Conservation (phyloP, 495 filamentous ascomycete species). For the Rostrohypoxylon terebratum region DNA sequence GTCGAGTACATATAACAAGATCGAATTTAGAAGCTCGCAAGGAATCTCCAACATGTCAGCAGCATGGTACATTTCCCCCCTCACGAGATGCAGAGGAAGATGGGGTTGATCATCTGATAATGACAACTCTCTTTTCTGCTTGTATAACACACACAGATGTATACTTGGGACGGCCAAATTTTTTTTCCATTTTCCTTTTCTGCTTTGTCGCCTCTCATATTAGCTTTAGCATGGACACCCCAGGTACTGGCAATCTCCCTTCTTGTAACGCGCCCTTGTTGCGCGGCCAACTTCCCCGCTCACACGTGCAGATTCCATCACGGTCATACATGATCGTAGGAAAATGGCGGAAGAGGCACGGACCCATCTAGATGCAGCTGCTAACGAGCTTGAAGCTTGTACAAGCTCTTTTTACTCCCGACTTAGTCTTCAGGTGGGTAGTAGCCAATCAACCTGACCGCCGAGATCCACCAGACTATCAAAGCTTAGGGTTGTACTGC, state of each 20-base stretch:
- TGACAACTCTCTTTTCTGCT: conserved; percentile 17
- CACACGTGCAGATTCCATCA: conserved; percentile 30
- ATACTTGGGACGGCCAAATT: conserved; percentile 16
- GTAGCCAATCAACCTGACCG: conserved; percentile 26
- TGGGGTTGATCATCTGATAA: conserved; percentile 25
- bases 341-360: conserved; percentile 24
- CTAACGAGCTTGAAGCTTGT: conserved; percentile 32
- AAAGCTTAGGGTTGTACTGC: conserved; percentile 41
- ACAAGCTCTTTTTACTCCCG: conserved; percentile 28
- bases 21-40: conserved; percentile 37
- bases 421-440: background rate
- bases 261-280: conserved; percentile 43
- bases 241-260: conserved; percentile 40
- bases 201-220: conserved; percentile 14
- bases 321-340: conserved; percentile 13
- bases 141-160: conserved; percentile 4
- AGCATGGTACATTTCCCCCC: conserved; percentile 21
- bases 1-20: conserved; percentile 27
- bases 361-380: conserved; percentile 19
- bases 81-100: conserved; percentile 17
- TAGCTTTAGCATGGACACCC: conserved; percentile 35
- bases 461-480: conserved; percentile 36
- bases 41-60: conserved; percentile 17
- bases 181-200: conserved; percentile 12
- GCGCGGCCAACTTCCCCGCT: conserved; percentile 34